Percentiles rank a stretch among this genome's conserved stretches.
phyloP scores from a whole-genome alignment of 2,329 filamentous ascomycete species.

The Penicillium sp. region DNA sequence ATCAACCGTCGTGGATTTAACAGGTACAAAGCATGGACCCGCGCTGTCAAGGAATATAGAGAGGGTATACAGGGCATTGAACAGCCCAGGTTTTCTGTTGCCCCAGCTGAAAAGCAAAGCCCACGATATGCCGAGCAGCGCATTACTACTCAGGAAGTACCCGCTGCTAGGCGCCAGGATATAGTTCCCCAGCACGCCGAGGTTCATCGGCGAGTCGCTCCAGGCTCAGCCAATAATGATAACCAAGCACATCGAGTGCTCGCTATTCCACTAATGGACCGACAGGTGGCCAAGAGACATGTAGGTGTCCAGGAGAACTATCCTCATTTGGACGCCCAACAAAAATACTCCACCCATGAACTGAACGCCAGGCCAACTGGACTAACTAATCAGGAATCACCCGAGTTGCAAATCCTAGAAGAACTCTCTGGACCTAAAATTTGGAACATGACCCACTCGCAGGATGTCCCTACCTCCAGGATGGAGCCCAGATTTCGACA shows the following conservation, averaged over 20 bases:
- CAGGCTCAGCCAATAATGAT: constrained; percentile 16
- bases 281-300: constrained; percentile 8
- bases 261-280: constrained; percentile 12
- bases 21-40: constrained; percentile 50
- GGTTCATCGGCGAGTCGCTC: constrained; percentile 14
- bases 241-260: constrained; percentile 11
- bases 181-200: constrained; percentile 14
- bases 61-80: constrained; percentile 26
- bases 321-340: constrained; percentile 11
- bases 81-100: constrained; percentile 13
- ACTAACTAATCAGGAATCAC: constrained; percentile 31
- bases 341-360: constrained; percentile 10
- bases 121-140: constrained; percentile 22
- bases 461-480: constrained; percentile 25
- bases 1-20: constrained; percentile 47
- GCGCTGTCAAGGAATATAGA: constrained; percentile 44
- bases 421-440: constrained; percentile 19
- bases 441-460: constrained; percentile 23
- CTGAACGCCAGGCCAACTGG: constrained; percentile 8
- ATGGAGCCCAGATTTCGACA: constrained; percentile 19
- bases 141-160: constrained; percentile 17
- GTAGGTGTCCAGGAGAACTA: constrained; percentile 17
- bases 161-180: constrained; percentile 14
- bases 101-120: constrained; percentile 16
- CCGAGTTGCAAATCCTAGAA: constrained; percentile 21